These are phyloP conservation scores for Byssochlamys sp. DNA, from an alignment of 2,329 filamentous ascomycete species.

Conservation along the genomic window DNA sequence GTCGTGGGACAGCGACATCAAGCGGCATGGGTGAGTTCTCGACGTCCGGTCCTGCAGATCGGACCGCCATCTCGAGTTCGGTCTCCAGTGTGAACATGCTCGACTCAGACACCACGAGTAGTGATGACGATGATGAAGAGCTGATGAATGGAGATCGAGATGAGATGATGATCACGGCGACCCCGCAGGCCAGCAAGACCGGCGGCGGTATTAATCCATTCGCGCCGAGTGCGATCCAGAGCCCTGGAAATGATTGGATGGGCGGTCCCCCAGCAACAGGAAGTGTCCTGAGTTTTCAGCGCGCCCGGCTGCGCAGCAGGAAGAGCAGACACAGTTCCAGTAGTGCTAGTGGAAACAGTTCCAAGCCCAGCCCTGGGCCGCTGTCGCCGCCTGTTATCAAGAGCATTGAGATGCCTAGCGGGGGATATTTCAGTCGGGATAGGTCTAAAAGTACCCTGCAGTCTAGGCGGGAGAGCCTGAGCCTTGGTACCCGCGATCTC, in stretches of 20 bases:
- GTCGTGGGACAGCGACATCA: conserved; percentile 35
- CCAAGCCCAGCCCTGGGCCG: conserved; percentile 58
- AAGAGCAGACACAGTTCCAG: conserved; percentile 57
- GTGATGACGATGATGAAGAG: conserved; percentile 49
- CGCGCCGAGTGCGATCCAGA: conserved; percentile 39
- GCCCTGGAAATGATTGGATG: conserved; percentile 54
- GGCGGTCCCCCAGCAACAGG: conserved; percentile 57
- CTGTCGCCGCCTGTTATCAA: conserved; percentile 63
- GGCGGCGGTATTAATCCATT: conserved; percentile 37
- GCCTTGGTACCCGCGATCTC: conserved; percentile 78
- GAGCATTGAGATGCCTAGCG: conserved; percentile 44
- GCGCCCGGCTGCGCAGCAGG: conserved; percentile 48
- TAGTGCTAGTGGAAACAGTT: conserved; percentile 61
- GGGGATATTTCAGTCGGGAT: conserved; percentile 47
- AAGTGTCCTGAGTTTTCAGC: conserved; percentile 70
- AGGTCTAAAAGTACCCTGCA: conserved; percentile 39
- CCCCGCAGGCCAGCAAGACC: conserved; percentile 63
- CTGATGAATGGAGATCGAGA: conserved; percentile 61
- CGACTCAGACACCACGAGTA: conserved; percentile 67
- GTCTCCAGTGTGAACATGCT: conserved; percentile 71
- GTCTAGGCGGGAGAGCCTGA: conserved; percentile 75
- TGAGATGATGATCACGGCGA: conserved; percentile 65
- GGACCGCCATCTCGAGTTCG: conserved; percentile 66
- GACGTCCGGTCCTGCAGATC: conserved; percentile 59
- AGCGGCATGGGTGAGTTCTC: conserved; percentile 56